These are phyloP conservation scores for Hansenula lynferdii DNA, from an alignment of 1,139 yeast species.

Conservation along the genomic window DNA sequence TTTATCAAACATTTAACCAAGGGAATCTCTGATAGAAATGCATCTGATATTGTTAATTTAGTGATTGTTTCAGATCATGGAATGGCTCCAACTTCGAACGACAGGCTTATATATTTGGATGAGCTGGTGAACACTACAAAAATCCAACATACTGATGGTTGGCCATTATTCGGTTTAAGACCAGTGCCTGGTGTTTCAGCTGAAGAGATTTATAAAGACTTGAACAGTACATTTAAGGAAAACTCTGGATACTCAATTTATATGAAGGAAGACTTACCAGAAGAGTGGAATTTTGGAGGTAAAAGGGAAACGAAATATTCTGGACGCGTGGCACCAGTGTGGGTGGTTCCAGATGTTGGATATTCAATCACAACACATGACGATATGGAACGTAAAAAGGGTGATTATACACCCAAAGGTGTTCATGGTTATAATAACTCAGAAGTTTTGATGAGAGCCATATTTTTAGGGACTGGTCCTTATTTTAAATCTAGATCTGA, in stretches of 20 bases:
- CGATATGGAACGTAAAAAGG: conserved; percentile 44
- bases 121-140: conserved; percentile 51
- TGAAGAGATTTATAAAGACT: conserved; percentile 35
- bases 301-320: conserved; percentile 36
- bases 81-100: conserved; percentile 79
- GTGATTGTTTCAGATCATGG: conserved; percentile 88
- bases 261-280: conserved; percentile 54
- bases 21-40: conserved; percentile 49
- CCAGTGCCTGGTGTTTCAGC: conserved; percentile 38
- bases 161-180: conserved; percentile 82
- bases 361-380: conserved; percentile 66
- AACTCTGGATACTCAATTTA: conserved; percentile 38
- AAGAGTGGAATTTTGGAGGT: conserved; percentile 66
- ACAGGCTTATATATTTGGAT: conserved; percentile 59
- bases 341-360: conserved; percentile 82
- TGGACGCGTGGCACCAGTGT: conserved; percentile 73
- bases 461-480: conserved; percentile 81
- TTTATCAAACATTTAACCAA: conserved; percentile 47
- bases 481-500: conserved; percentile 39
- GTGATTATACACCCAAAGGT: conserved; percentile 61
- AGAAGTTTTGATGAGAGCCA: conserved; percentile 75
- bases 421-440: conserved; percentile 82
- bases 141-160: conserved; percentile 71
- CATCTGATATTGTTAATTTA: conserved; percentile 63
- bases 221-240: conserved; percentile 9